Conservation (phyloP, 2,329 filamentous ascomycete genomes). For the Beauveria caledonica region DNA sequence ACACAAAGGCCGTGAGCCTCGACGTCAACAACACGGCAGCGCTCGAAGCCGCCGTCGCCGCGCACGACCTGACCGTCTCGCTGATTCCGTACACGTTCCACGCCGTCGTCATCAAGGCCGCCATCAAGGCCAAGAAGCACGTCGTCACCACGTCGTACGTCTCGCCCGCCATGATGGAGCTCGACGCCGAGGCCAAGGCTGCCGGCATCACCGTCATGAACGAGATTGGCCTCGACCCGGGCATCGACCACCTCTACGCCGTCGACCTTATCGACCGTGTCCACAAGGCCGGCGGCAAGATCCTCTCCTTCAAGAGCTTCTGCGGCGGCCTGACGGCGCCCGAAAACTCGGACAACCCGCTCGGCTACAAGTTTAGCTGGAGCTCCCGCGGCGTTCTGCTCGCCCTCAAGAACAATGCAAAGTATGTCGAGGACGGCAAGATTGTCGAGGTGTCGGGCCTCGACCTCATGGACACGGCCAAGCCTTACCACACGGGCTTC, state of each 20-base stretch:
- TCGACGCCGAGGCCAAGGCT: constrained; percentile 74
- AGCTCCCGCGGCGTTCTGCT: constrained; percentile 67
- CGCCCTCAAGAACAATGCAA: constrained; percentile 78
- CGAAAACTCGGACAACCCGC: constrained; percentile 75
- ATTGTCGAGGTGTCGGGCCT: constrained; percentile 54
- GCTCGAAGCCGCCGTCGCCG: constrained; percentile 70
- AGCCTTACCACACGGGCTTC: constrained; percentile 91
- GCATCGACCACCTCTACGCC: constrained; percentile 66
- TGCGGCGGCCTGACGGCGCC: constrained; percentile 70
- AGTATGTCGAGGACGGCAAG: constrained; percentile 73
- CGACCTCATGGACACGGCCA: constrained; percentile 78
- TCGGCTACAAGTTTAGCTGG: constrained; percentile 64
- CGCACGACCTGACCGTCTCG: constrained; percentile 71
- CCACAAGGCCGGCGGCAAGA: constrained; percentile 80
- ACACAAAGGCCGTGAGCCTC: constrained; percentile 69
- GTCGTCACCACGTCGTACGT: constrained; percentile 94
- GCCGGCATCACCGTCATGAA: constrained; percentile 97
- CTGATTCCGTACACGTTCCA: constrained; percentile 92
- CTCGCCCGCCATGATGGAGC: constrained; percentile 83
- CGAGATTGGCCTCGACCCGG: constrained; percentile 63
- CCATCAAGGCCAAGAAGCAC: constrained; percentile 89
- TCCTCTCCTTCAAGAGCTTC: constrained; percentile 72
- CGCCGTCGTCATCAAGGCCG: constrained; percentile 82
- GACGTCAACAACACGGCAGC: constrained; percentile 71
- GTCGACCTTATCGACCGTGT: constrained; percentile 83